Conservation (phyloP, 495 filamentous ascomycete genomes). For the Neurospora hispaniola region DNA sequence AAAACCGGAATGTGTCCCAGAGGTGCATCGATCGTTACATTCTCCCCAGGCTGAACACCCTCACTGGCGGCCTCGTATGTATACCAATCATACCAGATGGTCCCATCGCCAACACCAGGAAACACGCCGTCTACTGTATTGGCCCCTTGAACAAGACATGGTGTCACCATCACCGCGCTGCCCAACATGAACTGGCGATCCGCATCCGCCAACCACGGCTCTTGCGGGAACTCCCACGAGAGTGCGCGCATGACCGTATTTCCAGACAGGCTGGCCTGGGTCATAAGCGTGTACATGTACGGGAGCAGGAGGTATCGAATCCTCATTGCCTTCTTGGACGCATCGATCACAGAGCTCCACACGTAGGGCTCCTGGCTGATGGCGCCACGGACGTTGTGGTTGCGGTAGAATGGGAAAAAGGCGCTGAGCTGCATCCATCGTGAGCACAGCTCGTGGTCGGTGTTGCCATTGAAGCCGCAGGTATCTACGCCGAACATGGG, state of each 20-base stretch:
- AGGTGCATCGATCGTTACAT: constrained; percentile 63
- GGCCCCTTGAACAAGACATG: constrained; percentile 58
- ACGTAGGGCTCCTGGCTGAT: constrained; percentile 65
- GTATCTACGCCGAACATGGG: constrained; percentile 83
- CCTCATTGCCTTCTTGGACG: constrained; percentile 56
- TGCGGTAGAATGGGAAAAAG: constrained; percentile 85
- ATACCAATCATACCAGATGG: constrained; percentile 80
- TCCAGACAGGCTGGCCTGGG: constrained; percentile 55
- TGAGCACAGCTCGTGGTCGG: constrained; percentile 64
- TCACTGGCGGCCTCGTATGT: constrained; percentile 39
- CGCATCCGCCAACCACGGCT: constrained; percentile 54
- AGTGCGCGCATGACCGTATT: constrained; percentile 73
- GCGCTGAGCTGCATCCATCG: constrained; percentile 82
- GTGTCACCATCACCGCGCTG: constrained; percentile 56
- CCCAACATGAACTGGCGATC: constrained; percentile 76
- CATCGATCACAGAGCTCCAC: constrained; percentile 60
- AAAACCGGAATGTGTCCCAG: constrained; percentile 73
- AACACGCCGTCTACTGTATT: constrained; percentile 64
- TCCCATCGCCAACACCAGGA: constrained; percentile 48
- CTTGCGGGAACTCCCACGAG: constrained; percentile 74
- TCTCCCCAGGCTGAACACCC: constrained; percentile 44
- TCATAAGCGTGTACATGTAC: constrained; percentile 76
- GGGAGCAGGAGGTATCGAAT: constrained; percentile 67
- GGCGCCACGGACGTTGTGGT: constrained; percentile 60
- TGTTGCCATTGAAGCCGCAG: constrained; percentile 68